Evolutionary conservation across 1,284 basidiomycete genomes (phyloP).

Genomic region (Ganoderma lucidum): DNA sequence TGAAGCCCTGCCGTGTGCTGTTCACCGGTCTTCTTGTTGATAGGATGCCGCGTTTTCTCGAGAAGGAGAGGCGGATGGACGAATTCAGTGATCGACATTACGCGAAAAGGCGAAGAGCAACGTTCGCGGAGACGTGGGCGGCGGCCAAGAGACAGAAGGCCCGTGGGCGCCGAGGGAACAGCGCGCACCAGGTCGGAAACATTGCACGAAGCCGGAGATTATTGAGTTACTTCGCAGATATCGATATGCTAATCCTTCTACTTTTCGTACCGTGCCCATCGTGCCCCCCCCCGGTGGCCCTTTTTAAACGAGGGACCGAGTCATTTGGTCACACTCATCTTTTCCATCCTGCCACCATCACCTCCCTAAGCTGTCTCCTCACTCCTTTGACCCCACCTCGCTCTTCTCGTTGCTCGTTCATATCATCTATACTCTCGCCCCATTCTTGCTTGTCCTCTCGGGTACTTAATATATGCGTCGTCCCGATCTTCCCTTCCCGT

Average conservation of each 20-base stretch:
- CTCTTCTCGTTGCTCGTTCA: background rate
- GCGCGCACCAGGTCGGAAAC: conserved; percentile 3
- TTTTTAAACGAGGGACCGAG: conserved; percentile 9
- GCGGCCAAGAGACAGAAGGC: conserved; percentile 9
- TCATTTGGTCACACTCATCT: background rate
- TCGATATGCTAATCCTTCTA: conserved; percentile 16
- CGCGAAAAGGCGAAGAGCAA: background rate
- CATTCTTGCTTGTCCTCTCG: background rate
- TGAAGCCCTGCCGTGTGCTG: background rate
- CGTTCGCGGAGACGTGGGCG: conserved; percentile 17
- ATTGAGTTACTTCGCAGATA: conserved; percentile 19
- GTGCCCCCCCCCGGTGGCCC: background rate
- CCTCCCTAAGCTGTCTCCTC: background rate
- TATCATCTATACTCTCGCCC: background rate
- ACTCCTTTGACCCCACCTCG: background rate
- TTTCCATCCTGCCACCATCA: conserved; percentile 5
- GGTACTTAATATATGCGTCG: conserved; percentile 17
- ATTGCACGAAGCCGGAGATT: conserved; percentile 8
- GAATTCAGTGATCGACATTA: conserved; percentile 10
- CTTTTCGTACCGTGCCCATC: background rate
- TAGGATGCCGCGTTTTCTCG: background rate
- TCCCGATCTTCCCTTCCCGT: conserved; percentile 22
- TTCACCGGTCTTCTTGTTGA: background rate
- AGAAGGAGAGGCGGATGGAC: background rate
- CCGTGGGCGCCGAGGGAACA: conserved; percentile 9